phyloP scores from a whole-genome alignment of 202 grass and related monocot species.

The Schoenoplectus triqueter region DNA sequence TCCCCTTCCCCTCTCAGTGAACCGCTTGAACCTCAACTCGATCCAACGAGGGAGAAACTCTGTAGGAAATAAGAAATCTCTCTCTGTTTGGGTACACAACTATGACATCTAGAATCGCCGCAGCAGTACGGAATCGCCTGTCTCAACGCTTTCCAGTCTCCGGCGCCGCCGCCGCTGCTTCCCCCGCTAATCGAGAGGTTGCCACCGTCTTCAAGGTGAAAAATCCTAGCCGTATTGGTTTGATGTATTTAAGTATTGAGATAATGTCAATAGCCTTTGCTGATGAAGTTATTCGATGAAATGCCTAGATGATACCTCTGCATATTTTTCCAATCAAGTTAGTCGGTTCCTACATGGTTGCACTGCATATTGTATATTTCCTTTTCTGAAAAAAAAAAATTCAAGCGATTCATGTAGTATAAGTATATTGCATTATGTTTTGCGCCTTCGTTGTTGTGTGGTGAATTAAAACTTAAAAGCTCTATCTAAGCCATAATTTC shows the following conservation, averaged over 20 bases:
- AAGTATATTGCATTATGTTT: background rate
- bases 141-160: conserved; percentile 43
- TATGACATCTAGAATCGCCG: conserved; percentile 61
- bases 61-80: background rate
- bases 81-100: conserved; percentile 37
- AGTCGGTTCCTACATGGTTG: background rate
- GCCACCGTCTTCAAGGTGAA: conserved; percentile 48
- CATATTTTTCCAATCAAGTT: background rate
- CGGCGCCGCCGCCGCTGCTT: conserved; percentile 17
- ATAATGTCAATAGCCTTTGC: background rate
- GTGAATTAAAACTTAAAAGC: background rate
- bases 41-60: background rate
- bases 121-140: conserved; percentile 42
- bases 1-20: background rate
- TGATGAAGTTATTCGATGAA: conserved; percentile 36
- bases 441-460: background rate
- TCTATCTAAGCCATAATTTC: background rate
- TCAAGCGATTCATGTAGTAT: background rate
- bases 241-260: background rate
- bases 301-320: conserved; percentile 33
- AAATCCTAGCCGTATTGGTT: background rate
- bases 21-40: background rate
- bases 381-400: background rate
- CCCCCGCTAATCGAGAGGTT: conserved; percentile 14
- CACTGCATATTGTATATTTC: too few relatives aligned